phyloP scores from a whole-genome alignment of 331 rosid genomes.

The Malus hybrid region DNA sequence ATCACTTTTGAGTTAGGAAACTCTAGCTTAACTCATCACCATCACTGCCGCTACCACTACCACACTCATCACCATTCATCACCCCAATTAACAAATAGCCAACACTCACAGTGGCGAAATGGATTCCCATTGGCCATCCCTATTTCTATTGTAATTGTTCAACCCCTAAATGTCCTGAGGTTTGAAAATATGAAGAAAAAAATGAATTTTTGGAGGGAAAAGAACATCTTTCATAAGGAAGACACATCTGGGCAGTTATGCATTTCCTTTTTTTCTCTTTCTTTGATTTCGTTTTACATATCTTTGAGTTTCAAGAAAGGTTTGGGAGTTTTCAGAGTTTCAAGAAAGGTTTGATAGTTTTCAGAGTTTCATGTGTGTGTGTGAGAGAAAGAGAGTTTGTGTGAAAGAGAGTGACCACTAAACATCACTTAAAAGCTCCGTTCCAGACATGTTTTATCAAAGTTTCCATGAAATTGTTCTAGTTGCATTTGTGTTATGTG shows the following conservation, averaged over 20 bases:
- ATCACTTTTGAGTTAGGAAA: not conserved
- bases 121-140: not conserved
- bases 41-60: not conserved
- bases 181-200: not conserved
- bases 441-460: not conserved
- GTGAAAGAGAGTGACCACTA: not conserved
- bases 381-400: not conserved
- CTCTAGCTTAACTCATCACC: not conserved
- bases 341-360: too few species aligned
- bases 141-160: not conserved
- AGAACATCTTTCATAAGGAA: not conserved
- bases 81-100: not conserved
- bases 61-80: not conserved
- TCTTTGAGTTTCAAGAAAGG: not conserved
- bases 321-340: not conserved
- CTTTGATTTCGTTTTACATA: not conserved
- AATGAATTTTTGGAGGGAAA: not conserved
- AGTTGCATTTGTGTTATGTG: not conserved
- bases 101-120: not conserved
- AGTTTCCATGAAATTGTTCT: not conserved
- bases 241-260: not conserved
- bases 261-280: not conserved
- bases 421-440: not conserved
- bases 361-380: too few species aligned
- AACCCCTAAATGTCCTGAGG: not conserved